Evolutionary conservation across 1,139 yeast genomes (phyloP), one percentile per base, ranked within the genome.

Genomic region (Blastobotrys raffinosifermentans): DNA sequence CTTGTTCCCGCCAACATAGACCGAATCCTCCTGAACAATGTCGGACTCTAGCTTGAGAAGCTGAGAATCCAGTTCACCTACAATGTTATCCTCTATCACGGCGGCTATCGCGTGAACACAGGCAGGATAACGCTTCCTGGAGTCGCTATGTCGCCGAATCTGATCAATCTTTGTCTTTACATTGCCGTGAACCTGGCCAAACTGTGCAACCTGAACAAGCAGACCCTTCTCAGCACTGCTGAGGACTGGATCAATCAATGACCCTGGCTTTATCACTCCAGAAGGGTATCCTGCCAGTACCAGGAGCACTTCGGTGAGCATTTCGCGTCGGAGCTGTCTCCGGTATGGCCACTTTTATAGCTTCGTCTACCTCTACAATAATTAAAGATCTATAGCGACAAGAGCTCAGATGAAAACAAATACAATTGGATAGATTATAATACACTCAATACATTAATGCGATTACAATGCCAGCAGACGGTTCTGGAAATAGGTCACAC

Each of bases 231-330:
- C 53, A 3, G 51, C 38, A 8, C 45, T 40, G 34, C 47, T 51
- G 4, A 37, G 27, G 8, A 30, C 29, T 16, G 37, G 32, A 14
- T 40, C 37, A 18, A 31, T 22, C 14, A 35, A n/a, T 2, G 38
- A 32, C 5, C 15, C 19, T 8, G 19, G 10, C n/a, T 30, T 13
- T n/a, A 49, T 35, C 14, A 51, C 21, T 6, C 48, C 39, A 22
- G 57, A 51, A 26, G 40, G 43, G 27, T 44, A 43, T 9, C 58
- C 58, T 4, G 53, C 49, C 32, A 54, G 36, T 7, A 49, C 51
- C 17, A 49, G 37, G 26, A 50, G 36, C 9, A 47, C 45, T 29
- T 50, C 53, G 29, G 48, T 52, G 26, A 50, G 44, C 54, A 50
- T 50, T 13, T n/a, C 31, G 11, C 3, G 4, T 13, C 13, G 10